These are phyloP conservation scores for Boeremia exigua DNA, from an alignment of 2,329 filamentous ascomycete genomes.

Conservation along the genomic window DNA sequence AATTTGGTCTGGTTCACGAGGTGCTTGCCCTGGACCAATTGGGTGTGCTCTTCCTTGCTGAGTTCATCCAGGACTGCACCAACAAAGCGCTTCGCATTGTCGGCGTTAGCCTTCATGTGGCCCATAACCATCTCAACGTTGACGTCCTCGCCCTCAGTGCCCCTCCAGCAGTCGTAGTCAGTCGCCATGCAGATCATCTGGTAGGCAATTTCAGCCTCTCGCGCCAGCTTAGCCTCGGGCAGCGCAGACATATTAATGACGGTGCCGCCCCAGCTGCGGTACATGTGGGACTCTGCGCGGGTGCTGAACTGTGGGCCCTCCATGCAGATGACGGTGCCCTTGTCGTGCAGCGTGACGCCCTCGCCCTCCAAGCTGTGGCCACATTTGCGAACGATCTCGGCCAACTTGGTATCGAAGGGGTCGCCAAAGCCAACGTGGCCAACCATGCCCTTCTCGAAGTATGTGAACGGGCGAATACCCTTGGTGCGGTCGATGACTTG, in stretches of 20 bases:
- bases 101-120: constrained; percentile 91
- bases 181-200: constrained; percentile 99
- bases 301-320: constrained; percentile 99
- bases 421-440: constrained; percentile 95
- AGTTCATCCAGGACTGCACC: constrained; percentile 87
- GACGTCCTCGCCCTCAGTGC: constrained; percentile 73
- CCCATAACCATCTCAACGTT: constrained; percentile 97
- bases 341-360: constrained; percentile 81
- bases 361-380: constrained; percentile 81
- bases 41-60: constrained; percentile 74
- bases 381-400: constrained; percentile 77
- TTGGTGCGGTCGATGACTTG: constrained; percentile 98
- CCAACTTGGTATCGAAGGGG: constrained; percentile 83
- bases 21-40: constrained; percentile 81
- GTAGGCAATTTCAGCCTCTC: constrained; percentile 94
- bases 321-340: constrained; percentile 90
- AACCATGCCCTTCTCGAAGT: constrained; percentile 91
- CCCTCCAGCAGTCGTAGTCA: constrained; percentile 98
- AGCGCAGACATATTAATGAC: constrained; percentile 99
- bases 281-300: constrained; percentile 92
- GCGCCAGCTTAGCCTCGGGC: constrained; percentile 93
- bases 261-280: constrained; percentile 89
- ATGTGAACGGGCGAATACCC: constrained; percentile 91
- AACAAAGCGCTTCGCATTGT: constrained; percentile 85
- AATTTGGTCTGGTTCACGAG: constrained; percentile 77